A percentile compares a stretch with the other conserved stretches of the same genome.
phyloP scores from a whole-genome alignment of 345 rosid genomes.

The Viola odorata region DNA sequence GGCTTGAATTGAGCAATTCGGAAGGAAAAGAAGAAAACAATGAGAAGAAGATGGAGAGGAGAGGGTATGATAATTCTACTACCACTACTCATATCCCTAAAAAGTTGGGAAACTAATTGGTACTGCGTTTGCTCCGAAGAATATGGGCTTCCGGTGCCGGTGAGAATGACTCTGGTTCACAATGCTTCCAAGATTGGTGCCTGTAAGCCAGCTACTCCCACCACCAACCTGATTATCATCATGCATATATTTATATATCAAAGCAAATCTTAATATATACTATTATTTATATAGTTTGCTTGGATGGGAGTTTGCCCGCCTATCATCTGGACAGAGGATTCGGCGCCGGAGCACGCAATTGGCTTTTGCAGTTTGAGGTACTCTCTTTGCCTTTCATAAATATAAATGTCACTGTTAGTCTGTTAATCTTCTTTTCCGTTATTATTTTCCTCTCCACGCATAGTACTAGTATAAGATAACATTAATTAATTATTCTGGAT shows the following conservation, averaged over 20 bases:
- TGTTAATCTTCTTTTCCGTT: neutral
- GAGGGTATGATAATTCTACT: neutral
- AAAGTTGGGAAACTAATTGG: too few relatives aligned
- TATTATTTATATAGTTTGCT: constrained; percentile 37
- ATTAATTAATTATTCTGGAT: neutral
- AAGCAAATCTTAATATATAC: too few relatives aligned
- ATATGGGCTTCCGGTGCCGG: constrained; percentile 34
- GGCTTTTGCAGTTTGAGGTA: constrained; percentile 97
- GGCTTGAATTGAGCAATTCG: too few relatives aligned
- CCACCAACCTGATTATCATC: neutral
- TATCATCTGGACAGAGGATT: constrained; percentile 76
- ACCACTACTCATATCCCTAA: constrained; percentile 21
- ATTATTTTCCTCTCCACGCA: neutral
- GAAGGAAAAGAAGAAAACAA: too few relatives aligned
- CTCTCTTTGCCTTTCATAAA: neutral
- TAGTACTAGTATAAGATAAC: too few relatives aligned
- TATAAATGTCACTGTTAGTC: neutral
- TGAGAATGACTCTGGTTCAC: constrained; percentile 68
- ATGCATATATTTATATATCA: neutral
- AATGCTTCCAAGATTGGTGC: constrained; percentile 60
- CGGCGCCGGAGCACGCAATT: constrained; percentile 70
- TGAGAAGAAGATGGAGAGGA: too few relatives aligned
- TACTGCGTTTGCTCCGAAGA: neutral
- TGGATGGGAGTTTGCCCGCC: constrained; percentile 96
- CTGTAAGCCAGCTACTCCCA: constrained; percentile 33